phyloP scores from a whole-genome alignment of 306 rosid genomes.

The Albizia julibrissin region DNA sequence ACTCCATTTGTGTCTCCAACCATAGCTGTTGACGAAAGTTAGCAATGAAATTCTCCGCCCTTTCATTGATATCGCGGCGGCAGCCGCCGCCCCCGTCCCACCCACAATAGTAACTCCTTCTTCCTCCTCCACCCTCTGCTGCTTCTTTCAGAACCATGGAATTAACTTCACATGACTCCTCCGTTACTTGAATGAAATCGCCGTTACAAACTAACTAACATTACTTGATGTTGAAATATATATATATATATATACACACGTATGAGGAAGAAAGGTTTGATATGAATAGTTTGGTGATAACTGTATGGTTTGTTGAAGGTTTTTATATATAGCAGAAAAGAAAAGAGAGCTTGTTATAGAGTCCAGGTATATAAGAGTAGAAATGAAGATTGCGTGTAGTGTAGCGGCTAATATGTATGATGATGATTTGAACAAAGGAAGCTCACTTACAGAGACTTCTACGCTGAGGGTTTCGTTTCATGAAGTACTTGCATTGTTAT shows the following conservation, averaged over 20 bases:
- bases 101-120: background rate
- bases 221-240: background rate
- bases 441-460: background rate
- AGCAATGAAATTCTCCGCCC: constrained; percentile 51
- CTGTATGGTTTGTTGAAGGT: background rate
- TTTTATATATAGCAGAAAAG: background rate
- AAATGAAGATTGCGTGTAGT: background rate
- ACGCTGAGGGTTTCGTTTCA: background rate
- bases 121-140: too few relatives aligned
- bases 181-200: background rate
- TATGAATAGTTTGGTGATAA: background rate
- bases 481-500: background rate
- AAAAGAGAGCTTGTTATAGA: background rate
- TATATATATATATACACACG: background rate
- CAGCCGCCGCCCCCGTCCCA: background rate
- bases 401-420: background rate
- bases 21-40: constrained; percentile 42
- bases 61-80: background rate
- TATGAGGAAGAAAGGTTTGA: background rate
- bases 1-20: constrained; percentile 36
- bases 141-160: too few relatives aligned
- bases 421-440: background rate
- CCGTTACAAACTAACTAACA: constrained; percentile 8
- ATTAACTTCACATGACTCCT: too few relatives aligned
- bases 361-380: background rate